A percentile compares a stretch with the other conserved stretches of the same genome.
phyloP scores from a whole-genome alignment of 129 eudicot species.

The Lactuca sativa region DNA sequence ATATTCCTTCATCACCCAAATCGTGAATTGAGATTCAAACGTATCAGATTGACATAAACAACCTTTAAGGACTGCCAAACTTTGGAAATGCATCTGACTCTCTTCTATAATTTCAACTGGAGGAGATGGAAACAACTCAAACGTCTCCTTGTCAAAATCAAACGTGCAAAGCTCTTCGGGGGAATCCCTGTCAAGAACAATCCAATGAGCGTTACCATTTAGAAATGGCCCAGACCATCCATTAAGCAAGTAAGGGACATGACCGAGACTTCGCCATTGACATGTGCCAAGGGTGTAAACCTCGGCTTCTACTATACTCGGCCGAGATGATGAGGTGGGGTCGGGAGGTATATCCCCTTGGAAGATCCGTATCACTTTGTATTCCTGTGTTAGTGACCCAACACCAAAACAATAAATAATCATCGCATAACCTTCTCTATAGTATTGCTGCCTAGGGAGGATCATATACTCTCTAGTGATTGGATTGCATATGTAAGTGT shows the following conservation, averaged over 20 bases:
- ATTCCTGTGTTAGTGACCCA: conserved; percentile 3
- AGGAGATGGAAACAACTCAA: neutral
- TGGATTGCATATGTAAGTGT: conserved; percentile 42
- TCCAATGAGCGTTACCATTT: conserved; percentile 43
- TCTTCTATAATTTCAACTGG: conserved; percentile 8
- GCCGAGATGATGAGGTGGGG: neutral
- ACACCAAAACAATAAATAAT: conserved; percentile 34
- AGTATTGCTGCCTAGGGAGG: conserved; percentile 23
- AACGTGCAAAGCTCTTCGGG: conserved; percentile 30
- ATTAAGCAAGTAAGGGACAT: neutral
- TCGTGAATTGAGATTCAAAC: conserved; percentile 17
- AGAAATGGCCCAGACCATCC: conserved; percentile 7
- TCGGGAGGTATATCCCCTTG: conserved; percentile 4
- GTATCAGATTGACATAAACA: conserved; percentile 42
- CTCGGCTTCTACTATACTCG: conserved; percentile 27
- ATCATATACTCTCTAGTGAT: conserved; percentile 32
- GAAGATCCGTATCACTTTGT: conserved; percentile 35
- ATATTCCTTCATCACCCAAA: conserved; percentile 64
- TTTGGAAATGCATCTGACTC: neutral
- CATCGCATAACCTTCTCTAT: conserved; percentile 4
- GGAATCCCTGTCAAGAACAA: neutral
- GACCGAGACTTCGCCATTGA: conserved; percentile 41
- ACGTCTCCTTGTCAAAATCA: conserved; percentile 37
- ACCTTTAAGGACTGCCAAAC: conserved; percentile 36
- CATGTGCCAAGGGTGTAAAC: conserved; percentile 51